These are phyloP conservation scores for Ilex paraguariensis DNA, from an alignment of 305 asterid genomes.

Conservation along the genomic window DNA sequence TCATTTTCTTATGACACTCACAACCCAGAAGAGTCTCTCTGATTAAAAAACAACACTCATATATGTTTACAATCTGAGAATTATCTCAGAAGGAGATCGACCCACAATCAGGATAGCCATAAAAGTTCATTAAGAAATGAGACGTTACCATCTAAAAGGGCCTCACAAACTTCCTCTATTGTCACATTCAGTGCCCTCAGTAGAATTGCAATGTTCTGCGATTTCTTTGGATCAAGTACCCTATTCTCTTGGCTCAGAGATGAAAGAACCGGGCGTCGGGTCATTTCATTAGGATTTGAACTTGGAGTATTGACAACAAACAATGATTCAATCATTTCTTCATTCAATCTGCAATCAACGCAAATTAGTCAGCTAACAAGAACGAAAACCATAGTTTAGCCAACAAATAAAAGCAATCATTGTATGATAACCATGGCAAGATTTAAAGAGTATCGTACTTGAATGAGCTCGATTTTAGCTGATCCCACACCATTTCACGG, in stretches of 20 bases:
- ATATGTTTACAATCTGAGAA: background rate
- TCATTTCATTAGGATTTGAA: conserved; percentile 49
- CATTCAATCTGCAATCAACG: conserved; percentile 64
- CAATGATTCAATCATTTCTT: conserved; percentile 94
- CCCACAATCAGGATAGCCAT: too few species aligned
- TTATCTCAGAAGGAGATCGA: background rate
- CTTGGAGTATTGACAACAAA: conserved; percentile 62
- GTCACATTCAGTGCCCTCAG: conserved; percentile 91
- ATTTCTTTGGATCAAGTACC: conserved; percentile 88
- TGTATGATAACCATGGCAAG: background rate
- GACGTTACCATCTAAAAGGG: conserved; percentile 72
- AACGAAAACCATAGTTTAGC: background rate
- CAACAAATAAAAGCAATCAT: background rate
- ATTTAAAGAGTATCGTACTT: conserved; percentile 42
- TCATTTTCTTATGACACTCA: too few species aligned
- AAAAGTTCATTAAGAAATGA: too few species aligned
- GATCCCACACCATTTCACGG: conserved; percentile 99
- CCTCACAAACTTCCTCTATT: conserved; percentile 91
- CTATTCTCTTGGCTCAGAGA: conserved; percentile 51
- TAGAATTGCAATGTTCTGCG: conserved; percentile 85
- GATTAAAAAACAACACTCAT: background rate
- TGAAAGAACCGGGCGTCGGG: conserved; percentile 56
- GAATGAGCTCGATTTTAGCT: conserved; percentile 83
- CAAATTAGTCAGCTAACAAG: conserved; percentile 8
- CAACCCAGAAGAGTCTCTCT: too few species aligned